Conservation (phyloP, 2,329 filamentous ascomycete species). For the Helotiales sp. region DNA sequence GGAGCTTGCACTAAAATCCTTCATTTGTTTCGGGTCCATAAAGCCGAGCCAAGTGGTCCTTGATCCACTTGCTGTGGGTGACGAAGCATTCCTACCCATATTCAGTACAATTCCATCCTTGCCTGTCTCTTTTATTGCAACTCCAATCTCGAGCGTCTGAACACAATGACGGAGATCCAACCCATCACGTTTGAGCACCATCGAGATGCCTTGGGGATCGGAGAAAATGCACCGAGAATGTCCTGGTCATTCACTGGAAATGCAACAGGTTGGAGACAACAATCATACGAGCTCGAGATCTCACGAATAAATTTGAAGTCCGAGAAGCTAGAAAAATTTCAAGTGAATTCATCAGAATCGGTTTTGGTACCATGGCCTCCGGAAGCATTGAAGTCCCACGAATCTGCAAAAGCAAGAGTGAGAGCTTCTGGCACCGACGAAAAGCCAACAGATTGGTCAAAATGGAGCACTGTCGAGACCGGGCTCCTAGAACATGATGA, state of each 20-base stretch:
- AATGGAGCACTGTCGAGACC: constrained; percentile 33
- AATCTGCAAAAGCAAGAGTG: constrained; percentile 33
- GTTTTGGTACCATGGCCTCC: constrained; percentile 47
- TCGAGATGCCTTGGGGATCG: constrained; percentile 42
- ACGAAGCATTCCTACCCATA: not conserved
- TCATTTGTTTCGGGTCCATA: not conserved
- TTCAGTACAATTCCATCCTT: not conserved
- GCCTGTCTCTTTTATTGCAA: not conserved
- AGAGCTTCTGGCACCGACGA: constrained; percentile 27
- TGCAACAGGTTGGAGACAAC: constrained; percentile 44
- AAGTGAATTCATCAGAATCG: constrained; percentile 32
- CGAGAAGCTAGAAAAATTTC: constrained; percentile 4
- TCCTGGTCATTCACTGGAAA: constrained; percentile 47
- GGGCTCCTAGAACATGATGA: constrained; percentile 33
- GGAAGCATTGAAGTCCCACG: constrained; percentile 30
- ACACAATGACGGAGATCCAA: constrained; percentile 9
- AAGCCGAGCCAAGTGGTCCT: not conserved
- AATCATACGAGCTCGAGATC: constrained; percentile 46
- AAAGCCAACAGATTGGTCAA: constrained; percentile 34
- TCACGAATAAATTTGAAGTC: constrained; percentile 19
- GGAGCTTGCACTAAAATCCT: not conserved
- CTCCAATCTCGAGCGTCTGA: too few species aligned
- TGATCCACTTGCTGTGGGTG: not conserved
- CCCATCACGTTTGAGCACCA: constrained; percentile 27
- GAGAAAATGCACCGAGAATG: constrained; percentile 44